Conservation (phyloP, 345 rosid species). For the Salix udensis region DNA sequence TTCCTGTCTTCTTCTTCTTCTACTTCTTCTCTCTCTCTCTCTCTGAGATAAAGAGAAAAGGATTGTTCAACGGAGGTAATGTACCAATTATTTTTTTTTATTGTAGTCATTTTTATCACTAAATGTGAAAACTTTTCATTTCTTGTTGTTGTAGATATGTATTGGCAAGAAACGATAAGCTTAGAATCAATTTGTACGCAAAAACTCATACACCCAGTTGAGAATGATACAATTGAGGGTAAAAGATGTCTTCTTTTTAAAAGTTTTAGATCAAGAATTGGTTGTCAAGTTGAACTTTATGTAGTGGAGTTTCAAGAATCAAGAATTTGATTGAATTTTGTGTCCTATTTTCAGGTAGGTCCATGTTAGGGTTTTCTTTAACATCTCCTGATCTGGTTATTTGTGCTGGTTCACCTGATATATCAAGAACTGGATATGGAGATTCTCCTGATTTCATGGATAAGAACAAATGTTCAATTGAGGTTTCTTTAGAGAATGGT, state of each 20-base stretch:
- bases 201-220: constrained; percentile 3
- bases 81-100: not conserved
- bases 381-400: constrained; percentile 73
- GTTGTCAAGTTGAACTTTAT: not conserved
- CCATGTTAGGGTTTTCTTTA: constrained; percentile 58
- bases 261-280: not conserved
- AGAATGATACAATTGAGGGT: constrained; percentile 18
- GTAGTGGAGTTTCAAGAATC: not conserved
- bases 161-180: constrained; percentile 1
- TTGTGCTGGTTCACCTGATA: constrained; percentile 68
- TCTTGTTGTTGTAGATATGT: constrained; percentile 15
- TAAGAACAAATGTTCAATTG: constrained; percentile 35
- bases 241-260: not conserved
- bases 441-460: constrained; percentile 46
- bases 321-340: not conserved
- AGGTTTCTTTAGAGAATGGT: constrained; percentile 81
- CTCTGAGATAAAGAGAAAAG: not conserved
- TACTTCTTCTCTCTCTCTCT: not conserved
- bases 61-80: not conserved
- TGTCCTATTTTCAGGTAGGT: constrained; percentile 39
- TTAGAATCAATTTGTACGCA: constrained; percentile 6
- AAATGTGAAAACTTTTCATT: not conserved
- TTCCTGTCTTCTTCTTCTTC: not conserved
- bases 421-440: constrained; percentile 32
- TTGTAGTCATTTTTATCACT: not conserved